Percentiles rank a stretch among this genome's conserved stretches.
Conservation (phyloP, 257 asterid species). For the Scutellaria galericulata region DNA sequence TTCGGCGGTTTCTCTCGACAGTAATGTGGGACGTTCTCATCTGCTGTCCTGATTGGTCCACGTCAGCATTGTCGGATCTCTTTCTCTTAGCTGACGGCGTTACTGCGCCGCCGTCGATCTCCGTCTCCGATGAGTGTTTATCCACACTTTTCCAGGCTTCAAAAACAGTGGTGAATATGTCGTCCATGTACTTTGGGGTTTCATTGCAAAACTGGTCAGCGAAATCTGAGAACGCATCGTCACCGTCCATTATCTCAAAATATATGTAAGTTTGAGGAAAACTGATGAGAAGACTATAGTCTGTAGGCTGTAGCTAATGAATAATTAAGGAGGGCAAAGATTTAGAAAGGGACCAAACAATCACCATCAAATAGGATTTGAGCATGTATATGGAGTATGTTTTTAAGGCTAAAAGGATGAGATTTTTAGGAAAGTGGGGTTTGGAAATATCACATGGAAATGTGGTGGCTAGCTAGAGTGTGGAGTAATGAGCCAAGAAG, state of each 20-base stretch:
- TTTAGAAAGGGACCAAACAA: conserved; percentile 54
- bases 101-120: conserved; percentile 24
- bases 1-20: conserved; percentile 85
- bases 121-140: conserved; percentile 24
- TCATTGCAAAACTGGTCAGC: conserved; percentile 48
- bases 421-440: conserved; percentile 14
- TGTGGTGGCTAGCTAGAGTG: background rate
- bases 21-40: conserved; percentile 58
- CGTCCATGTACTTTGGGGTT: conserved; percentile 42
- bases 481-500: background rate
- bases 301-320: too few species aligned
- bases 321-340: too few species aligned
- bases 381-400: background rate
- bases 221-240: conserved; percentile 23
- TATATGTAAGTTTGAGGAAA: too few species aligned
- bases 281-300: too few species aligned
- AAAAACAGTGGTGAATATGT: conserved; percentile 61
- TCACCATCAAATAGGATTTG: conserved; percentile 47
- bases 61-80: conserved; percentile 43
- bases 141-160: conserved; percentile 54
- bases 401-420: background rate
- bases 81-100: conserved; percentile 38
- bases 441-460: background rate
- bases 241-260: conserved; percentile 49
- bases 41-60: conserved; percentile 34